Evolutionary conservation across 441 rosid species (phyloP).

Genomic region (Populus hybrid): DNA sequence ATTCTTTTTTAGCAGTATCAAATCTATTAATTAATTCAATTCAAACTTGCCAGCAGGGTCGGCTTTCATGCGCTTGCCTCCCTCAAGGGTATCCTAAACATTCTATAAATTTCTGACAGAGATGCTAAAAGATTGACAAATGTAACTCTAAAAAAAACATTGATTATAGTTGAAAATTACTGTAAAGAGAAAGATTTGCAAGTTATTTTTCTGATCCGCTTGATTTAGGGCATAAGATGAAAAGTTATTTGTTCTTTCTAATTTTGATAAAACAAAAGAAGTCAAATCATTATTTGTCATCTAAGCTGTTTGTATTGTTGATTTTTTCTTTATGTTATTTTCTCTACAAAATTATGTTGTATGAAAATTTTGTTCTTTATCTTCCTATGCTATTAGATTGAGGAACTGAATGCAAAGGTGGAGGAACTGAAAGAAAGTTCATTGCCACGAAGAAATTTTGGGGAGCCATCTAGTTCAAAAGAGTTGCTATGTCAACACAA

Average conservation of each 20-base stretch:
- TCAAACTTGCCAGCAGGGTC: not conserved
- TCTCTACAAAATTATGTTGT: not conserved
- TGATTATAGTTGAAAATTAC: not conserved
- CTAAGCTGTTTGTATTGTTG: not conserved
- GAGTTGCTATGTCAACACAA: constrained; percentile 70
- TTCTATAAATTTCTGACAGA: not conserved
- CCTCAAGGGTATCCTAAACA: not conserved
- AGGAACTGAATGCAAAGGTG: constrained; percentile 63
- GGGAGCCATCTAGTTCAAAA: constrained; percentile 25
- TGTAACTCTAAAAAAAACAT: not conserved
- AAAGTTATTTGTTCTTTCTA: not conserved
- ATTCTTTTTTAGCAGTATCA: not conserved
- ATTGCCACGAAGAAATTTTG: constrained; percentile 27
- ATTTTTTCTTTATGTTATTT: not conserved
- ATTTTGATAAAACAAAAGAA: not conserved
- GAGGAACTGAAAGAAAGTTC: constrained; percentile 37
- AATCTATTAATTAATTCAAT: not conserved
- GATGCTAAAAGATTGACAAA: not conserved
- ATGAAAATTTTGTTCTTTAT: constrained; percentile 5
- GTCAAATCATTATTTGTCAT: not conserved
- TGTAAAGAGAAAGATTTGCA: not conserved
- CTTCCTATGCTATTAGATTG: constrained; percentile 47
- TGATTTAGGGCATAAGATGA: not conserved
- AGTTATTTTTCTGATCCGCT: not conserved
- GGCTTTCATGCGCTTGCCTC: not conserved